A percentile compares a stretch with the other conserved stretches of the same genome.
Conservation (phyloP, 441 rosid genomes). For the Gossypium schwendimanii region DNA sequence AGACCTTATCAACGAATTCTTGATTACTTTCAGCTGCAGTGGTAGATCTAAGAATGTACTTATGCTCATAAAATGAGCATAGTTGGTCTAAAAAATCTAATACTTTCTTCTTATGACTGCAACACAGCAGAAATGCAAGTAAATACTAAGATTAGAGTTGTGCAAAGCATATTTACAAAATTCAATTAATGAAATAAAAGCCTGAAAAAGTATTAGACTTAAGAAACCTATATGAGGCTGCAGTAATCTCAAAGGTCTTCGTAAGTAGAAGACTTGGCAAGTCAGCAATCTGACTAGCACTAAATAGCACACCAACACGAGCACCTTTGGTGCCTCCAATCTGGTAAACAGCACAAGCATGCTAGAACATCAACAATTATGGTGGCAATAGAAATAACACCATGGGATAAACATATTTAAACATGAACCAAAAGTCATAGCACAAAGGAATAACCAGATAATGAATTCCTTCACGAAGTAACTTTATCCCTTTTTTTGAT, state of each 20-base stretch:
- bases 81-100: constrained; percentile 61
- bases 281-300: constrained; percentile 43
- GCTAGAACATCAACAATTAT: constrained; percentile 20
- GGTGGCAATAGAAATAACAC: constrained; percentile 5
- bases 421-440: constrained; percentile 5
- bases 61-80: constrained; percentile 6
- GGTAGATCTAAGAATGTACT: neutral
- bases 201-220: neutral
- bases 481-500: constrained; percentile 68
- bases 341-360: constrained; percentile 34
- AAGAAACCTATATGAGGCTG: constrained; percentile 68
- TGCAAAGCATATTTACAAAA: constrained; percentile 5
- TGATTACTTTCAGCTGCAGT: neutral
- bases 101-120: constrained; percentile 72
- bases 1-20: constrained; percentile 50
- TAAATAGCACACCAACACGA: constrained; percentile 81
- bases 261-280: constrained; percentile 51
- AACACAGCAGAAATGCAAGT: constrained; percentile 25
- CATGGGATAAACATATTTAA: constrained; percentile 10
- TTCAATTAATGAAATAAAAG: neutral
- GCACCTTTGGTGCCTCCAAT: constrained; percentile 69
- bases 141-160: constrained; percentile 3
- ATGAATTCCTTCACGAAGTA: constrained; percentile 80
- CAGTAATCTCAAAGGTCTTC: constrained; percentile 61
- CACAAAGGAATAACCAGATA: constrained; percentile 58